These are phyloP conservation scores for Diplodia sapinea DNA, from an alignment of 2,329 filamentous ascomycete genomes.

Conservation along the genomic window DNA sequence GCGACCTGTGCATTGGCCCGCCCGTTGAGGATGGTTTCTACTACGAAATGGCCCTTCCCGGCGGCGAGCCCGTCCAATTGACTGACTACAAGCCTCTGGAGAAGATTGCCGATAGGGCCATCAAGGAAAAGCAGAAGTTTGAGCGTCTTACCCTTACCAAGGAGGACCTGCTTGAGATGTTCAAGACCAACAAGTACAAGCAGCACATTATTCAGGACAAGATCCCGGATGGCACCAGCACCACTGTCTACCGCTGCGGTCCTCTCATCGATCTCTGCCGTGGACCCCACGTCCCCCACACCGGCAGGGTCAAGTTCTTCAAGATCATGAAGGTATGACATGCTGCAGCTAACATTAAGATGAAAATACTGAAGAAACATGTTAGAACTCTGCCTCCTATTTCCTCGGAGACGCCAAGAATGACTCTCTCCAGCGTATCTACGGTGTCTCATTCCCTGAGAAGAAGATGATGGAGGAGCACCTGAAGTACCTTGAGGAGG, in stretches of 20 bases:
- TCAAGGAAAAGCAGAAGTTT: constrained; percentile 97
- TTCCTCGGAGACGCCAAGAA: constrained; percentile 94
- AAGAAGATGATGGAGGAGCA: constrained; percentile 95
- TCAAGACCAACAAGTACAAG: constrained; percentile 98
- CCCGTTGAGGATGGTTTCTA: constrained; percentile 93
- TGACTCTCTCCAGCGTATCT: constrained; percentile 94
- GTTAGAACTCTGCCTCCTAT: constrained; percentile 75
- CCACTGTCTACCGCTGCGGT: constrained; percentile 93
- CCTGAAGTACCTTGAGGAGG: constrained; percentile 93
- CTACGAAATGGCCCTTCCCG: constrained; percentile 90
- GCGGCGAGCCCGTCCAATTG: constrained; percentile 72
- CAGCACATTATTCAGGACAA: constrained; percentile 95
- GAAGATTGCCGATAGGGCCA: constrained; percentile 77
- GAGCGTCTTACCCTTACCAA: constrained; percentile 89
- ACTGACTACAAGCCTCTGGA: constrained; percentile 86
- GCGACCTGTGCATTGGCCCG: constrained; percentile 90
- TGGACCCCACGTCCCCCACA: constrained; percentile 93
- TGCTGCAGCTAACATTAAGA: neutral
- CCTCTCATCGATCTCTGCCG: constrained; percentile 94
- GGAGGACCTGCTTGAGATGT: constrained; percentile 92
- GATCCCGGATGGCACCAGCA: constrained; percentile 84
- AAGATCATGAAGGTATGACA: constrained; percentile 76
- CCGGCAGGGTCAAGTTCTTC: constrained; percentile 91
- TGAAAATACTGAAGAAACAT: constrained; percentile 1
- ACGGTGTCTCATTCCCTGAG: constrained; percentile 94